phyloP scores from a whole-genome alignment of 768 basidiomycete genomes.

The Filobasidium floriforme region DNA sequence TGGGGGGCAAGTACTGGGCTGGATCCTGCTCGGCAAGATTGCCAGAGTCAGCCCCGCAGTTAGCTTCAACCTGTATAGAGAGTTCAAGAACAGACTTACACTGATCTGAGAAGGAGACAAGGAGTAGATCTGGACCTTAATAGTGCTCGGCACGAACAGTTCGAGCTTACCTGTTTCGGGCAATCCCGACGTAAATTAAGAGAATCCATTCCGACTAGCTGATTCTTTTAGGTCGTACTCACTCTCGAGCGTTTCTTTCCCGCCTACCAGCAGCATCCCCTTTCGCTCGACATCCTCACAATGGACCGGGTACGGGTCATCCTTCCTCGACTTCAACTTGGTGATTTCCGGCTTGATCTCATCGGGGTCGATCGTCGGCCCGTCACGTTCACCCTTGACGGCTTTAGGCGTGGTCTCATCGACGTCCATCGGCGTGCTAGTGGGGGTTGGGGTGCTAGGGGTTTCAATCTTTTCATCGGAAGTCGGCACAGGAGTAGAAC shows the following conservation, averaged over 20 bases:
- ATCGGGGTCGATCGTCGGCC: not conserved
- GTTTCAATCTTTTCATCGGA: not conserved
- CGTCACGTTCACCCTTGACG: not conserved
- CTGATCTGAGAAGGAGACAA: conserved; percentile 13
- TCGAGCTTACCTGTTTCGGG: not conserved
- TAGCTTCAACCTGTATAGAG: not conserved
- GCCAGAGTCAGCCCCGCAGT: not conserved
- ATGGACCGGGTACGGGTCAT: conserved; percentile 11
- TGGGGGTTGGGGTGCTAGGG: not conserved
- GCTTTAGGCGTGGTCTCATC: conserved; percentile 13
- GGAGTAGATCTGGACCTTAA: conserved; percentile 17
- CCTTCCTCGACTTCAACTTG: conserved; percentile 4
- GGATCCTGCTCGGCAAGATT: conserved; percentile 7
- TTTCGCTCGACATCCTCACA: conserved; percentile 6
- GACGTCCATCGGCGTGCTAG: conserved; percentile 4
- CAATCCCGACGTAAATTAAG: no score
- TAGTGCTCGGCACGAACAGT: conserved; percentile 7
- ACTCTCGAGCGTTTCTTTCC: conserved; percentile 12
- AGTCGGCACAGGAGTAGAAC: not conserved
- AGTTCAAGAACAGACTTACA: not conserved
- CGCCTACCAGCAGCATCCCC: conserved; percentile 16
- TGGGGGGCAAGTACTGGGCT: conserved; percentile 6
- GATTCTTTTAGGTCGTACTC: not conserved
- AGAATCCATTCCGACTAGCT: no score
- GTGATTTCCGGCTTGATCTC: not conserved